Evolutionary conservation across 345 rosid species (phyloP), one percentile per base, ranked within the genome.

Genomic region (Boechera stricta): DNA sequence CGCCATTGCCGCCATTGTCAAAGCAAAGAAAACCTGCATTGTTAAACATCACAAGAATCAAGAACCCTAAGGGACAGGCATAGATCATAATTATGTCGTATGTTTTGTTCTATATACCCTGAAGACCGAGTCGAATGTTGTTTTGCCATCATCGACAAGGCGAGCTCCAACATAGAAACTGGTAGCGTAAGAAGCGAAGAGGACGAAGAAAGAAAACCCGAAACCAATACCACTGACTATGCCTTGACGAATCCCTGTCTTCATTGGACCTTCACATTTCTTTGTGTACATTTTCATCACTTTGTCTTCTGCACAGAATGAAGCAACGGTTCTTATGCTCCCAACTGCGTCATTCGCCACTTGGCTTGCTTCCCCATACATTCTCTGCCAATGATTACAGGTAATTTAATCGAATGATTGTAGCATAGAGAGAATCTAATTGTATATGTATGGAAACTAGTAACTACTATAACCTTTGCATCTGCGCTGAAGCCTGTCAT

Each of bases 271-370:
- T 79, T 89, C 97, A 18, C 98, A 93, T 83, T 91, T 93, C 79
- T 73, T 82, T 53, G 79, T 28, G 78, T 93, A 93, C 44, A 91
- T 84, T 5, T 89, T 74, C 92, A 91, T 91, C 80, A 93, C 89
- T 71, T 89, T 93, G 51, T 89, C 97, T 75, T 93, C 98, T 0
- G 97, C 93, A 59, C 98, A 91, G 84, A 88, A 93, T 1, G 98
- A 93, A 58, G 97, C 92, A 31, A 91, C 91, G 8, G 98, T 93
- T 81, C 98, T 84, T 69, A 93, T 93, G 65, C 97, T 91, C 69
- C 96, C 97, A 11, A 93, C 97, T 29, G 98, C 98, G 15, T 93
- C 97, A 44, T 78, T 87, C 9, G 98, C 98, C 53, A 91, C 92
- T 78, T 89, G 96, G 67, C 97, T 91, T 9, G 97, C 97, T 75